phyloP scores from a whole-genome alignment of 306 rosid genomes.

The Vigna unguiculata region DNA sequence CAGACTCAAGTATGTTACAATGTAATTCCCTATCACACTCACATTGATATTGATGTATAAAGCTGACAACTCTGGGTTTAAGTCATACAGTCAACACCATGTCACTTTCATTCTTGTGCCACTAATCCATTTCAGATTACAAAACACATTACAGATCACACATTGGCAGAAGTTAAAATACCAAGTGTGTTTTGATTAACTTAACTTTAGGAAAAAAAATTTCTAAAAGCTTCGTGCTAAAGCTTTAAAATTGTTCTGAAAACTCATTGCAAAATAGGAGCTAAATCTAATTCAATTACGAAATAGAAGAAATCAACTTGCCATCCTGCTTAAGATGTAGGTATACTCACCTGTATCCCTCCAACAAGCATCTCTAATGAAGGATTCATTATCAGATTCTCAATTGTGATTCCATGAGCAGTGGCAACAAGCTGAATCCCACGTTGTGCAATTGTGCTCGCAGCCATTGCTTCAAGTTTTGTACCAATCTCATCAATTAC shows the following conservation, averaged over 20 bases:
- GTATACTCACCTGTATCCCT: constrained; percentile 81
- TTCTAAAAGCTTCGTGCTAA: background rate
- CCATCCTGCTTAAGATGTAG: constrained; percentile 14
- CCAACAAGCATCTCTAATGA: constrained; percentile 97
- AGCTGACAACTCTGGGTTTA: constrained; percentile 21
- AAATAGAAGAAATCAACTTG: constrained; percentile 27
- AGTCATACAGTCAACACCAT: constrained; percentile 11
- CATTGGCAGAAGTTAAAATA: constrained; percentile 31
- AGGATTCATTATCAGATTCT: constrained; percentile 91
- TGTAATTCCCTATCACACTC: background rate
- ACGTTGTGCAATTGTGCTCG: constrained; percentile 96
- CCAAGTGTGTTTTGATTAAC: background rate
- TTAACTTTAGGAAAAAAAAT: background rate
- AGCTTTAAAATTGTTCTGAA: background rate
- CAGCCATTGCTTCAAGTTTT: constrained; percentile 99
- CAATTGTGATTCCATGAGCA: constrained; percentile 97
- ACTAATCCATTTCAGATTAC: constrained; percentile 8
- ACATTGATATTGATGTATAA: constrained; percentile 1
- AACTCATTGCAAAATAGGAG: background rate
- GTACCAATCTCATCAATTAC: constrained; percentile 97
- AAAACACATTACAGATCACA: constrained; percentile 25
- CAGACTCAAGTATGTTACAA: background rate
- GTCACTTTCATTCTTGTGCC: constrained; percentile 21
- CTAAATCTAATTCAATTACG: constrained; percentile 4
- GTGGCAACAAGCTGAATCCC: constrained; percentile 99